phyloP scores from a whole-genome alignment of 1,139 yeast genomes.

The Blastobotrys aristatus region DNA sequence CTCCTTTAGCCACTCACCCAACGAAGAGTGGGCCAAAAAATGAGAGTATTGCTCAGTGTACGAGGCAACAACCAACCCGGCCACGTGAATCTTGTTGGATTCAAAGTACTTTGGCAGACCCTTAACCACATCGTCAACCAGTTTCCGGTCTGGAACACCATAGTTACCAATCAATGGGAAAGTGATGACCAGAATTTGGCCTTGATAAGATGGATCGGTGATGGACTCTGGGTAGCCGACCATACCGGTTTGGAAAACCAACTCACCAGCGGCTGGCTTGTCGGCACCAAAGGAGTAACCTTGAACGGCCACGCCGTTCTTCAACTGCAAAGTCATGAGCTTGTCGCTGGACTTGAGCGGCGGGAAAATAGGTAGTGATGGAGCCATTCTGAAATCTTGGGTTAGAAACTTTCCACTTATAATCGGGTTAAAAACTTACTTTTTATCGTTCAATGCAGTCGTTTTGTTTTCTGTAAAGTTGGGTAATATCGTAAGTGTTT shows the following conservation, averaged over 20 bases:
- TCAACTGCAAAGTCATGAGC: slow-evolving; percentile 84
- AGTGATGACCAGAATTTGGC: slow-evolving; percentile 95
- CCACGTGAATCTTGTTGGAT: slow-evolving; percentile 84
- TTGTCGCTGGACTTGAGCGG: slow-evolving; percentile 79
- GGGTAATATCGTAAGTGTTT: no score
- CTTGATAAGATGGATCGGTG: slow-evolving; percentile 98
- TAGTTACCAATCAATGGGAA: slow-evolving; percentile 97
- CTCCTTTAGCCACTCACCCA: slow-evolving; percentile 89
- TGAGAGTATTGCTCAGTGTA: slow-evolving; percentile 97
- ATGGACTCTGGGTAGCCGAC: slow-evolving; percentile 98
- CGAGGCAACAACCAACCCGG: slow-evolving; percentile 95
- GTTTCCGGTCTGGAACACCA: slow-evolving; percentile 92
- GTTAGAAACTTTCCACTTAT: no score
- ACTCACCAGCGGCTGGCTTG: slow-evolving; percentile 87
- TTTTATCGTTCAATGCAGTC: neutral
- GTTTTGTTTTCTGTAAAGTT: no score
- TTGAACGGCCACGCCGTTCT: slow-evolving; percentile 83
- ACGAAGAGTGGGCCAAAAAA: slow-evolving; percentile 83
- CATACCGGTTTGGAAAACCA: slow-evolving; percentile 99
- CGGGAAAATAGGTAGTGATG: slow-evolving; percentile 67
- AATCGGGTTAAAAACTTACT: slow-evolving; percentile 3
- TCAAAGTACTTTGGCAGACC: slow-evolving; percentile 89
- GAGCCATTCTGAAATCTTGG: no score
- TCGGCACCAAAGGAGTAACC: slow-evolving; percentile 99
- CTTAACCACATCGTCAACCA: slow-evolving; percentile 68